Conservation (phyloP, 768 basidiomycete species). For the Nevesoporus exiguus region DNA sequence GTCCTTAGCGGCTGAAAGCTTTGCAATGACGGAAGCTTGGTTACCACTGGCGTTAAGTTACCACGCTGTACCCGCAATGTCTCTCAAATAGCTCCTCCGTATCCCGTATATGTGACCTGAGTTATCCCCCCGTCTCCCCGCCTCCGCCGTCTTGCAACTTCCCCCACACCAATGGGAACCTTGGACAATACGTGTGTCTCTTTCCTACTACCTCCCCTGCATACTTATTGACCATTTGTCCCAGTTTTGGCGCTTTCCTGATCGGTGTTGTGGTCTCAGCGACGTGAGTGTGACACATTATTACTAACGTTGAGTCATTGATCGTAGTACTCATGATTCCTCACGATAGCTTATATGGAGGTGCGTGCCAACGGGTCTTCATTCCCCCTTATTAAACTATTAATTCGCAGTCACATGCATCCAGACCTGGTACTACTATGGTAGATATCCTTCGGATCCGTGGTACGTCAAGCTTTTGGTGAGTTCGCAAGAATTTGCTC, state of each 20-base stretch:
- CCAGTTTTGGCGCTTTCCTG: constrained; percentile 51
- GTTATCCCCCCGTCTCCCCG: neutral
- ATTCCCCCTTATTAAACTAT: constrained; percentile 5
- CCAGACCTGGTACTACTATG: constrained; percentile 57
- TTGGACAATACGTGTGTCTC: constrained; percentile 39
- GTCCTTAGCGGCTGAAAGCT: constrained; percentile 23
- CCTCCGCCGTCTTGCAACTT: neutral
- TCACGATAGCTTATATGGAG: constrained; percentile 46
- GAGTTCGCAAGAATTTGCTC: constrained; percentile 9
- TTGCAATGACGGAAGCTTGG: constrained; percentile 22
- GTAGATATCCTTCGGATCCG: constrained; percentile 45
- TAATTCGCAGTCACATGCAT: constrained; percentile 46
- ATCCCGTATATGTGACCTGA: neutral
- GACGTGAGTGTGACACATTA: constrained; percentile 36
- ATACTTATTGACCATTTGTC: constrained; percentile 1
- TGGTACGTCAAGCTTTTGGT: constrained; percentile 52
- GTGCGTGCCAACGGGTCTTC: constrained; percentile 27
- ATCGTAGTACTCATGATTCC: neutral
- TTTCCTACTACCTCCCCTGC: neutral
- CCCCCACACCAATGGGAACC: constrained; percentile 12
- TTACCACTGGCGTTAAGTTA: constrained; percentile 12
- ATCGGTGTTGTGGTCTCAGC: constrained; percentile 54
- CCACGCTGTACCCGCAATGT: constrained; percentile 9
- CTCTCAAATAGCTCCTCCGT: constrained; percentile 18
- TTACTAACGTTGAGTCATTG: constrained; percentile 2